These are phyloP conservation scores for Thinopyrum elongatum DNA, from an alignment of 176 grass and related monocot species.

Conservation along the genomic window DNA sequence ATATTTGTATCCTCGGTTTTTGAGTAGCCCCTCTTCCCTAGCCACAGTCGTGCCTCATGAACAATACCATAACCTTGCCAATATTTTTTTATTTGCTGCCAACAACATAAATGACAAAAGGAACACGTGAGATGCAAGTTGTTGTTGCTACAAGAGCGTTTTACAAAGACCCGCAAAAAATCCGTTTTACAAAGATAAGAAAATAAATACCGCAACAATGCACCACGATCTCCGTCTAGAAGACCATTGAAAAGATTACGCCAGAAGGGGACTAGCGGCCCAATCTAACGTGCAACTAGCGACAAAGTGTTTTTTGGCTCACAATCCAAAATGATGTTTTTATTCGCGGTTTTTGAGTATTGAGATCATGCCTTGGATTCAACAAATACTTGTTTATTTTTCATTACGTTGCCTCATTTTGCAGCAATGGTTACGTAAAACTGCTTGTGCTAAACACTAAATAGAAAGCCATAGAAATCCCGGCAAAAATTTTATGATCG, in stretches of 20 bases:
- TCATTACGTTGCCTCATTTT: too few relatives aligned
- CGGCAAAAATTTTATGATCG: too few relatives aligned
- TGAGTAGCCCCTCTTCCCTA: neutral
- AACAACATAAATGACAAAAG: constrained; percentile 5
- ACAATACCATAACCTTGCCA: neutral
- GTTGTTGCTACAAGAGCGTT: neutral
- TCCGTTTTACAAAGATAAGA: neutral
- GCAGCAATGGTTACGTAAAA: neutral
- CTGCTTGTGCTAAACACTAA: neutral
- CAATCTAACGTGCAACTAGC: too few relatives aligned
- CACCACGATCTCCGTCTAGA: too few relatives aligned
- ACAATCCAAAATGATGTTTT: neutral
- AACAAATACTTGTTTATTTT: neutral
- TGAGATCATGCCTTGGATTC: neutral
- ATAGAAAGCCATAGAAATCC: neutral
- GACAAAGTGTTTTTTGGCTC: too few relatives aligned
- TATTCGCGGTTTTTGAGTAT: neutral
- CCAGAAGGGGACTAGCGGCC: too few relatives aligned
- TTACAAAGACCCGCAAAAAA: neutral
- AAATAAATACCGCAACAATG: neutral
- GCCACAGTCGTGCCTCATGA: neutral
- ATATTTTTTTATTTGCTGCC: neutral
- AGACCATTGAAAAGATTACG: too few relatives aligned
- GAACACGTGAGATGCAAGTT: neutral
- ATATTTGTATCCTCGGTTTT: neutral